phyloP scores from a whole-genome alignment of 768 basidiomycete species.

The Mycena galopus region DNA sequence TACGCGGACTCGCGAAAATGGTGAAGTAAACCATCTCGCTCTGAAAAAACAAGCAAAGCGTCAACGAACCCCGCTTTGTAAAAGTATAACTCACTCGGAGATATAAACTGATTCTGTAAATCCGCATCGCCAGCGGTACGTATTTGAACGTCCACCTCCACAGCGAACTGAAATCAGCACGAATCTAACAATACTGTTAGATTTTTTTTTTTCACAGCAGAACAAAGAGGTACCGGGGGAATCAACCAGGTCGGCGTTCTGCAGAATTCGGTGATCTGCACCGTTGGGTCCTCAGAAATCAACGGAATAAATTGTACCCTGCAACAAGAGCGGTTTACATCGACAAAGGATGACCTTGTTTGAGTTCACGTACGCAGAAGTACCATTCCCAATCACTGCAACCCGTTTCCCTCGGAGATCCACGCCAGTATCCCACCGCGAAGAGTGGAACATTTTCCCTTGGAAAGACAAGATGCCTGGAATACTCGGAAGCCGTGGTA shows the following conservation, averaged over 20 bases:
- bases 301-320: conserved; percentile 72
- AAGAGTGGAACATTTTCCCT: conserved; percentile 67
- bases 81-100: conserved; percentile 17
- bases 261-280: conserved; percentile 53
- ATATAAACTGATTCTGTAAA: conserved; percentile 43
- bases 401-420: conserved; percentile 61
- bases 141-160: conserved; percentile 58
- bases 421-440: conserved; percentile 58
- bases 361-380: conserved; percentile 58
- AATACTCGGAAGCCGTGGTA: conserved; percentile 54
- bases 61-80: not conserved
- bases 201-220: not conserved
- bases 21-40: conserved; percentile 24
- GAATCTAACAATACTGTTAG: conserved; percentile 31
- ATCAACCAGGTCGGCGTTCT: conserved; percentile 64
- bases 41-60: not conserved
- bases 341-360: not conserved
- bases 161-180: conserved; percentile 43
- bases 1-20: conserved; percentile 9
- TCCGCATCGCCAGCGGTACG: conserved; percentile 52
- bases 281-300: conserved; percentile 64
- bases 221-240: conserved; percentile 54
- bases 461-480: conserved; percentile 55
- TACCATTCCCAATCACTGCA: conserved; percentile 72
- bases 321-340: not conserved